Conservation (phyloP, 768 basidiomycete genomes). For the Serendipita sp. region DNA sequence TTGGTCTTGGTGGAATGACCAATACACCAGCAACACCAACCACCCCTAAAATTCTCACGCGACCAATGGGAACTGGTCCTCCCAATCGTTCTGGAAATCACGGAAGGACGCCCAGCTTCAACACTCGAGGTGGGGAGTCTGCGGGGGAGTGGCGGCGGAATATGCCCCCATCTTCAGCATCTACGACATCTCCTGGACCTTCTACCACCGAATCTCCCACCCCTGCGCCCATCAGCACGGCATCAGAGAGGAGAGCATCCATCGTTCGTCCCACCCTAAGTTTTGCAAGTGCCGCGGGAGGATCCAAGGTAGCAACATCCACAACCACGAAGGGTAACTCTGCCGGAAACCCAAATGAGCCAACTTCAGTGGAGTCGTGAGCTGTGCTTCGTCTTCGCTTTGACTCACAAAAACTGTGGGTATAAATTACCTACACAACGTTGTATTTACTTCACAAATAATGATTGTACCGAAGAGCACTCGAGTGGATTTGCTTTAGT, state of each 20-base stretch:
- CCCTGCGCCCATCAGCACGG: slow-evolving; percentile 5
- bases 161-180: slow-evolving; percentile 20
- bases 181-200: slow-evolving; percentile 12
- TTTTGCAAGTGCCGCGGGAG: slow-evolving; percentile 57
- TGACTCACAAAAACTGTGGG: neutral
- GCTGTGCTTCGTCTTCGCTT: no score
- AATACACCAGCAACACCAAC: slow-evolving; percentile 20
- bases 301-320: neutral
- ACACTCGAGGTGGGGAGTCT: slow-evolving; percentile 13
- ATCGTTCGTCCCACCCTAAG: slow-evolving; percentile 59
- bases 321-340: no score
- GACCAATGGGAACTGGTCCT: neutral
- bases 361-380: no score
- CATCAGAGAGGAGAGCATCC: slow-evolving; percentile 20
- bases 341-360: no score
- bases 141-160: slow-evolving; percentile 26
- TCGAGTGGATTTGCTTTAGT: no score
- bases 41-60: neutral
- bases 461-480: no score
- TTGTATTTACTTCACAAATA: neutral
- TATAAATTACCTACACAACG: neutral
- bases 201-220: slow-evolving; percentile 11
- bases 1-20: neutral
- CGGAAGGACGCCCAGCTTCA: slow-evolving; percentile 32
- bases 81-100: slow-evolving; percentile 15